These are phyloP conservation scores for Monosporozyma yasuniensis DNA, from an alignment of 805 yeast genomes.

Conservation along the genomic window DNA sequence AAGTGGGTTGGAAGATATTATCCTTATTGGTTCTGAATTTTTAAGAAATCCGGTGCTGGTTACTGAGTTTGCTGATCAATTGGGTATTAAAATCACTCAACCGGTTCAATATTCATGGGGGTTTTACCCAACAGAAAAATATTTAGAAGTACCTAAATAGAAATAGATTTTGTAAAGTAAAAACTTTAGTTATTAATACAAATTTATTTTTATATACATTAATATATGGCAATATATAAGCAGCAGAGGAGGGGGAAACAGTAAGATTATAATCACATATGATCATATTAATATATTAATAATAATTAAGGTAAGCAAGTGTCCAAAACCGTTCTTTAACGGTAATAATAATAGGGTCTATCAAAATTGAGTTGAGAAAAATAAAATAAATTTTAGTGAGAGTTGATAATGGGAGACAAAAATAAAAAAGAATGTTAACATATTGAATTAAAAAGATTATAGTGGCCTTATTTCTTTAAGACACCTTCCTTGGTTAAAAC, in stretches of 20 bases:
- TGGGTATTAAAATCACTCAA: slow-evolving; percentile 35
- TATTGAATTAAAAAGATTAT: background rate
- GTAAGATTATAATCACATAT: background rate
- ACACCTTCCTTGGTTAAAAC: slow-evolving; percentile 60
- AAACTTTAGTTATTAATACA: background rate
- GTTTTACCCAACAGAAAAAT: slow-evolving; percentile 10
- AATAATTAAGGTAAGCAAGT: background rate
- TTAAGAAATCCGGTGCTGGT: slow-evolving; percentile 44
- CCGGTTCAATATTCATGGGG: slow-evolving; percentile 31
- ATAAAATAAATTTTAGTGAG: background rate
- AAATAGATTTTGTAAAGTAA: background rate
- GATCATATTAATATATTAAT: background rate
- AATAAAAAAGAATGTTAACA: background rate
- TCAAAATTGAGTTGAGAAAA: background rate
- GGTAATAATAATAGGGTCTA: background rate
- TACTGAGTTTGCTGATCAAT: slow-evolving; percentile 42
- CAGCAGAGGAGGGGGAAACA: background rate
- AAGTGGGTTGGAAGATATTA: slow-evolving; percentile 39
- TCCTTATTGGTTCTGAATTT: slow-evolving; percentile 39
- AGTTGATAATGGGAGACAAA: background rate
- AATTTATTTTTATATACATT: background rate
- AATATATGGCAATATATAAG: background rate
- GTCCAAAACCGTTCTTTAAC: background rate
- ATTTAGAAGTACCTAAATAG: background rate
- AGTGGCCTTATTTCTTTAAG: background rate